phyloP scores from a whole-genome alignment of 345 rosid genomes.

The Salix viminalis region DNA sequence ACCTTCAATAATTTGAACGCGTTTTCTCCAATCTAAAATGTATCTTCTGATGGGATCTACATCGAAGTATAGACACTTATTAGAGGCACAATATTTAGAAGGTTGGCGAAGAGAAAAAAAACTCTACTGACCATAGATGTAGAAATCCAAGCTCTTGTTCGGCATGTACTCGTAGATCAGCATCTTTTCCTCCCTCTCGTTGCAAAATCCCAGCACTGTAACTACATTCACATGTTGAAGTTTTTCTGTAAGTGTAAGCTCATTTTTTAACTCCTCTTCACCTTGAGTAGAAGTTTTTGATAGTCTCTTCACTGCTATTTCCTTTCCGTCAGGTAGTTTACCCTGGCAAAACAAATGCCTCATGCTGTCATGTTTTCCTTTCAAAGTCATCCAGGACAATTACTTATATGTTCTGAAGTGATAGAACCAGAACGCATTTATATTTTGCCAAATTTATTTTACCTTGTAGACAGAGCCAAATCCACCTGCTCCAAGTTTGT shows the following conservation, averaged over 20 bases:
- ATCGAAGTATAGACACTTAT: not conserved
- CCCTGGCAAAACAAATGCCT: slow-evolving; percentile 18
- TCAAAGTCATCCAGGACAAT: no score
- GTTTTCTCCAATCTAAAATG: slow-evolving; percentile 29
- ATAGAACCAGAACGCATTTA: no score
- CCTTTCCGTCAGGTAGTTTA: slow-evolving; percentile 22
- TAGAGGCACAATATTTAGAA: not conserved
- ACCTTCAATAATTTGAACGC: slow-evolving; percentile 39
- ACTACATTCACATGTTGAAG: slow-evolving; percentile 45
- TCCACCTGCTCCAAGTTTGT: slow-evolving; percentile 44
- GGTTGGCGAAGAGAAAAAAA: no score
- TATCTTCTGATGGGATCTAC: slow-evolving; percentile 25
- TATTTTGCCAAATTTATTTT: not conserved
- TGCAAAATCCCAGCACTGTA: slow-evolving; percentile 32
- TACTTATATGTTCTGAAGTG: no score
- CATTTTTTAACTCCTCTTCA: slow-evolving; percentile 33
- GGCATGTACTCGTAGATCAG: slow-evolving; percentile 7
- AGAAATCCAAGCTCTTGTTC: slow-evolving; percentile 27
- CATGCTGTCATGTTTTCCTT: no score
- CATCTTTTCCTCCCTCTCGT: slow-evolving; percentile 34
- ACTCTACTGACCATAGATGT: slow-evolving; percentile 23
- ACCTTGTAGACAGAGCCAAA: slow-evolving; percentile 45
- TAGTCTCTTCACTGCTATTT: slow-evolving; percentile 45
- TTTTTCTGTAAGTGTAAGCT: slow-evolving; percentile 30
- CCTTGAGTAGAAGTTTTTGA: slow-evolving; percentile 35